Percentiles rank a stretch among this genome's conserved stretches.
phyloP scores from a whole-genome alignment of 2,329 filamentous ascomycete species.

The Exophiala bonariae region DNA sequence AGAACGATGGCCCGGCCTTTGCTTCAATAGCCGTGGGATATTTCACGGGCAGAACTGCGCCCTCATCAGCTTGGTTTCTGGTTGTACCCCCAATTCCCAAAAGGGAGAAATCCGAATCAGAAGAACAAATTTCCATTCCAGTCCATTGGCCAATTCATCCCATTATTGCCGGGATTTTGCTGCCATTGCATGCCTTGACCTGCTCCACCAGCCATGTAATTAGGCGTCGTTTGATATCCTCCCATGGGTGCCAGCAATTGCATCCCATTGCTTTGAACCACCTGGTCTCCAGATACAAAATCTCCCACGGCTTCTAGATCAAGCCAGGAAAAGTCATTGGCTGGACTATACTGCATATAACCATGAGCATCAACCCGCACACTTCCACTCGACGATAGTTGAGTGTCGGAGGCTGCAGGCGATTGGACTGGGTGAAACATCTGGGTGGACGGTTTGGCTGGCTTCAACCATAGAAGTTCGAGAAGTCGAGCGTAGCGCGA shows the following conservation, averaged over 20 bases:
- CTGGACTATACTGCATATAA: slow-evolving; percentile 44
- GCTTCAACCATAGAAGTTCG: slow-evolving; percentile 58
- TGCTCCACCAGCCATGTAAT: slow-evolving; percentile 14
- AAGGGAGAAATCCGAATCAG: slow-evolving; percentile 16
- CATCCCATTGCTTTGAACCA: slow-evolving; percentile 15
- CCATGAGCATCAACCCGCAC: slow-evolving; percentile 28
- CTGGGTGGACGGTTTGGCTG: slow-evolving; percentile 28
- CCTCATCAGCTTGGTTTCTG: too few relatives aligned
- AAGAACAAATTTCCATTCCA: slow-evolving; percentile 32
- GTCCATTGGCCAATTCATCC: slow-evolving; percentile 40
- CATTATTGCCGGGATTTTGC: slow-evolving; percentile 16
- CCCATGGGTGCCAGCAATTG: slow-evolving; percentile 21
- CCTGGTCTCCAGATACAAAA: slow-evolving; percentile 50
- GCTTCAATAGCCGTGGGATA: neutral
- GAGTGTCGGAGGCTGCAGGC: slow-evolving; percentile 31
- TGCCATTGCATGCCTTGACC: slow-evolving; percentile 34
- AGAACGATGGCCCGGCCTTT: too few relatives aligned
- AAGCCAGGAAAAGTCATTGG: slow-evolving; percentile 63
- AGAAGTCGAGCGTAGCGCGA: slow-evolving; percentile 62
- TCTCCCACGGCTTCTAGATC: slow-evolving; percentile 62
- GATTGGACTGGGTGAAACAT: slow-evolving; percentile 24
- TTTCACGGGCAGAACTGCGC: slow-evolving; percentile 2
- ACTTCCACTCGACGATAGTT: slow-evolving; percentile 32
- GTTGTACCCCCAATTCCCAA: too few relatives aligned
- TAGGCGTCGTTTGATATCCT: slow-evolving; percentile 16